Percentiles rank a stretch among this genome's conserved stretches.
These are phyloP conservation scores for Termitomyces sp. DNA, from an alignment of 768 basidiomycete genomes.

Conservation along the genomic window DNA sequence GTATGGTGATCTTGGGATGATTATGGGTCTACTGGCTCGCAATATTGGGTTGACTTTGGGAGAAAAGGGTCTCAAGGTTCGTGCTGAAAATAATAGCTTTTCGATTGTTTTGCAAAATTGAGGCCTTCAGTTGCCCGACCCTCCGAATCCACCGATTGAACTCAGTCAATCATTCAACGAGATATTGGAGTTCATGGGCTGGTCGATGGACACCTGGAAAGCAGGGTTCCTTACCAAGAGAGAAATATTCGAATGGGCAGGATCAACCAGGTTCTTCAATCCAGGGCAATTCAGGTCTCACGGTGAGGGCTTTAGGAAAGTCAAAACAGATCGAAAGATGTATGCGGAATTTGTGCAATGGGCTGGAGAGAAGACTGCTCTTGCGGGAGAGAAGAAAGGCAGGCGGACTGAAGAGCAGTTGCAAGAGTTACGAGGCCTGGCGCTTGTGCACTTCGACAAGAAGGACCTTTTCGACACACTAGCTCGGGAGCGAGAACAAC, in stretches of 20 bases:
- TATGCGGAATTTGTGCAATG: conserved; percentile 55
- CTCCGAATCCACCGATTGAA: conserved; percentile 39
- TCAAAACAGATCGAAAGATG: conserved; percentile 49
- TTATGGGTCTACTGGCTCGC: conserved; percentile 50
- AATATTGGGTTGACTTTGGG: conserved; percentile 47
- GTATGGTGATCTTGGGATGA: conserved; percentile 72
- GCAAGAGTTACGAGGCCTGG: conserved; percentile 31
- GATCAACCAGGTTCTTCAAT: conserved; percentile 47
- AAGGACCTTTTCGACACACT: conserved; percentile 39
- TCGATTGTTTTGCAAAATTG: neutral
- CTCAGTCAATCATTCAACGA: conserved; percentile 40
- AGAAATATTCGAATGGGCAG: conserved; percentile 58
- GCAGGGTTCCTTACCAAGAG: conserved; percentile 49
- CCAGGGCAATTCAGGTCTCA: conserved; percentile 29
- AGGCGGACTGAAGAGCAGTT: conserved; percentile 8
- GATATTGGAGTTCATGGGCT: conserved; percentile 52
- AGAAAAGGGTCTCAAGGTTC: conserved; percentile 51
- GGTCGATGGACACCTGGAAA: conserved; percentile 47
- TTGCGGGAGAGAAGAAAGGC: conserved; percentile 5
- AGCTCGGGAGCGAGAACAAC: conserved; percentile 20
- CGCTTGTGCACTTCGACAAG: conserved; percentile 47
- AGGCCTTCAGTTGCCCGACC: conserved; percentile 29
- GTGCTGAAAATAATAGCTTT: neutral
- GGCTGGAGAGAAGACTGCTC: conserved; percentile 24
- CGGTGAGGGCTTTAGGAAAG: conserved; percentile 37